These are phyloP conservation scores for Boletus tylopilopsis DNA, from an alignment of 768 basidiomycete species.

Conservation along the genomic window DNA sequence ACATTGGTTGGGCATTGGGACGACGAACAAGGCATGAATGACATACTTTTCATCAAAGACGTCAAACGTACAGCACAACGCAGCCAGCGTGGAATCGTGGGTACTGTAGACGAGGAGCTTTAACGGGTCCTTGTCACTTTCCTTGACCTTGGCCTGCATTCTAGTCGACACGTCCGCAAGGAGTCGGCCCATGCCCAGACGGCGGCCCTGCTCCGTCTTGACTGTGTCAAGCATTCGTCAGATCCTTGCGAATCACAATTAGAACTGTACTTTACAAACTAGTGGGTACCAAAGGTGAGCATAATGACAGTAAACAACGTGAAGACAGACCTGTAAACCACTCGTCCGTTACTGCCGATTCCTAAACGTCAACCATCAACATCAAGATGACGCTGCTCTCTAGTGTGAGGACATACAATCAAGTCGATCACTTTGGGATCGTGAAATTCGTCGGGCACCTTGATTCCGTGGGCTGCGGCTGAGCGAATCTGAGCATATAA, in stretches of 20 bases:
- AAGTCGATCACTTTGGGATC: constrained; percentile 55
- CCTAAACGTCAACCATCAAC: constrained; percentile 35
- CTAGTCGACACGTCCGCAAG: constrained; percentile 59
- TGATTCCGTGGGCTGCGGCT: constrained; percentile 65
- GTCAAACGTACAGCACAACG: constrained; percentile 59
- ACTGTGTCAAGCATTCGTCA: constrained; percentile 37
- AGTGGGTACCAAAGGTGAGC: constrained; percentile 7
- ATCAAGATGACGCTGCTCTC: background rate
- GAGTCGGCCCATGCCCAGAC: constrained; percentile 74
- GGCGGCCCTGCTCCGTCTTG: constrained; percentile 68
- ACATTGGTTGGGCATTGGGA: constrained; percentile 16
- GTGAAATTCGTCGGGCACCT: constrained; percentile 68
- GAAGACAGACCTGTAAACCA: constrained; percentile 62
- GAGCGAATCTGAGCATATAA: constrained; percentile 52
- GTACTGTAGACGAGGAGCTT: constrained; percentile 69
- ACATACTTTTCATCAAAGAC: constrained; percentile 66
- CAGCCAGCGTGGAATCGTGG: constrained; percentile 71
- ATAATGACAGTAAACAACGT: background rate
- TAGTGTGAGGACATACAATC: constrained; percentile 42
- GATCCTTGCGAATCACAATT: background rate
- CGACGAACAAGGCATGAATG: background rate
- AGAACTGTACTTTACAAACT: constrained; percentile 23
- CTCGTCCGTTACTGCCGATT: constrained; percentile 70
- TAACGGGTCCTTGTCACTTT: constrained; percentile 44
- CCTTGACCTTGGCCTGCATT: constrained; percentile 55